Percentiles rank a stretch among this genome's conserved stretches.
Conservation (phyloP, 2,329 filamentous ascomycete genomes). For the Gnomoniopsis smithogilvyi region DNA sequence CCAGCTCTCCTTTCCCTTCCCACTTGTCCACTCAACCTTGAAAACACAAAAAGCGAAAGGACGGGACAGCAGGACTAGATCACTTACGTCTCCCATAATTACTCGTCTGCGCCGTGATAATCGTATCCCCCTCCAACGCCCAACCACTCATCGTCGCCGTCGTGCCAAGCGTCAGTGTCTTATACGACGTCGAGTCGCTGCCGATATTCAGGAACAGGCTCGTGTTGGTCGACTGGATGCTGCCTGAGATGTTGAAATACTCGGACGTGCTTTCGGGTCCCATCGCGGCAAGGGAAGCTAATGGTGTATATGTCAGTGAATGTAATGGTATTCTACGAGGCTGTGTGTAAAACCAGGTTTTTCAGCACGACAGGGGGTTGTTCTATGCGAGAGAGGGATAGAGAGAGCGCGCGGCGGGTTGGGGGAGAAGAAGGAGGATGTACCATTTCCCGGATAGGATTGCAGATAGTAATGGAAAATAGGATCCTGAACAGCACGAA, state of each 20-base stretch:
- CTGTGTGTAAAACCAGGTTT: background rate
- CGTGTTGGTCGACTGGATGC: conserved; percentile 32
- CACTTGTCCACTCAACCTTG: background rate
- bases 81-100: conserved; percentile 39
- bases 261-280: conserved; percentile 47
- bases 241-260: conserved; percentile 45
- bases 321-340: too few species aligned
- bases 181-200: conserved; percentile 44
- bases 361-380: too few species aligned
- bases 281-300: conserved; percentile 41
- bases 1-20: too few species aligned
- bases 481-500: conserved; percentile 46
- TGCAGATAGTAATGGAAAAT: conserved; percentile 54
- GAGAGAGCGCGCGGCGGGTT: too few species aligned
- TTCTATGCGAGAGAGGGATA: too few species aligned
- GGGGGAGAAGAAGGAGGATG: conserved; percentile 13
- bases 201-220: conserved; percentile 46
- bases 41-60: background rate
- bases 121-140: conserved; percentile 43
- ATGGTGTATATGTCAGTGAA: background rate
- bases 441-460: conserved; percentile 38
- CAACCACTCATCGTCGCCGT: conserved; percentile 43
- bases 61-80: too few species aligned
- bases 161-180: conserved; percentile 44
- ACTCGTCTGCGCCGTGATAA: conserved; percentile 43